Base-by-base conservation (phyloP, 345 rosid species). In the Rubroshorea leprosula region DNA sequence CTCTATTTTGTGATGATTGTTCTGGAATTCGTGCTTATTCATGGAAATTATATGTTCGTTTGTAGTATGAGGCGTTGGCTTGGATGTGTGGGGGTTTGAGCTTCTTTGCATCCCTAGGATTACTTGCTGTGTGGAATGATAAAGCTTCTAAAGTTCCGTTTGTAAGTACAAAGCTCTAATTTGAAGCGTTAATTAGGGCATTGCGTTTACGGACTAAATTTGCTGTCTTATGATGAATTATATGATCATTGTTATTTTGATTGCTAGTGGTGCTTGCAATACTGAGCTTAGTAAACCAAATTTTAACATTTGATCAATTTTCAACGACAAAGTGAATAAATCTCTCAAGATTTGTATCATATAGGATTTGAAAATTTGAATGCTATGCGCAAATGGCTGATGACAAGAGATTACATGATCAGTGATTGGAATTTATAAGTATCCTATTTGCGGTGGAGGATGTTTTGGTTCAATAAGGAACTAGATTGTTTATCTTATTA, bases 1-100 rank as follows among this genome's bases (percentile, higher is more conserved):
- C 25, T 44, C 38, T 48, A 0, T 46, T 55, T 49, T 43, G 0
- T 19, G 8, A 23, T 35, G 17, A 0, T 1, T 8, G 48, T 21
- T 23, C 6, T 51, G 11, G 17, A 51, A 60, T 20, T 14, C 23
- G 45, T 41, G 17, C 22, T 61, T 51, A 20, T 50, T 22, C 23
- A 16, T 26, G 46, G 49, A 2, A 0, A 0, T 54, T 31, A 31
- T 8, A n/a, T 39, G n/a, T 52, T 50, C 23, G 5, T 52, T 55
- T 13, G 25, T 70, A 93, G 97, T 93, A 93, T 29, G 97, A 93
- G 75, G 99, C 99, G 9, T 74, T 93, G 78, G 99, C 84, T 54
- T 93, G 99, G 99, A 20, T 90, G 65, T 84, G 91, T 68, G 96
- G 99, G 21, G 99, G 99, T 29, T 70, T 93, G 74, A 68, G 97